These are phyloP conservation scores for Botryotinia narcissicola DNA, from an alignment of 2,329 filamentous ascomycete species.

Conservation along the genomic window DNA sequence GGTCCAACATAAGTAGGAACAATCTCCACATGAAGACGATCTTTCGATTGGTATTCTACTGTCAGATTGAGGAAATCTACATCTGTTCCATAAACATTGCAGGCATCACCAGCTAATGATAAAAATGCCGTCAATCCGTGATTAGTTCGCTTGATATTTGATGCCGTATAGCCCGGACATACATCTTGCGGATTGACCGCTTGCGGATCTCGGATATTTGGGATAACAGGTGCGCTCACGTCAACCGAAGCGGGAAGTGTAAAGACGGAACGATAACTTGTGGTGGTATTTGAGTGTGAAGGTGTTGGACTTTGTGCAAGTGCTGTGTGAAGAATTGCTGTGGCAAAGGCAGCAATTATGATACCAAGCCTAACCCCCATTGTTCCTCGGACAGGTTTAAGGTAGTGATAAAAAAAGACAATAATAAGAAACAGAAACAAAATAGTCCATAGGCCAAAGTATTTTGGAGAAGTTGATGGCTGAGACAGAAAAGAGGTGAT, in stretches of 20 bases:
- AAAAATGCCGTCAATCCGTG: constrained; percentile 67
- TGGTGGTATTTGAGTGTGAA: constrained; percentile 22
- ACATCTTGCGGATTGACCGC: constrained; percentile 52
- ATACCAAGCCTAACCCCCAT: constrained; percentile 25
- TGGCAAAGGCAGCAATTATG: constrained; percentile 23
- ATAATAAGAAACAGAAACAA: neutral
- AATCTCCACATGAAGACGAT: constrained; percentile 70
- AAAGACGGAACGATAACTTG: constrained; percentile 38
- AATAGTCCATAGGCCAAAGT: neutral
- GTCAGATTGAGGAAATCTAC: constrained; percentile 63
- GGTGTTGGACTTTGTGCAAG: constrained; percentile 26
- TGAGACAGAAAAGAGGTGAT: neutral
- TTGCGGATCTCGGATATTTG: constrained; percentile 63
- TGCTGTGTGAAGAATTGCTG: constrained; percentile 21
- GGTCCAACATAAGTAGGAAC: constrained; percentile 60
- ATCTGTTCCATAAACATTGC: constrained; percentile 77
- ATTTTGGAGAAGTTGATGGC: neutral
- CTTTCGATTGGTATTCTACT: constrained; percentile 63
- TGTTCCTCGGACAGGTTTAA: constrained; percentile 9
- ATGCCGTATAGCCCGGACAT: constrained; percentile 68
- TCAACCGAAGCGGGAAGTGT: constrained; percentile 49
- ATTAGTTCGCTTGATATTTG: constrained; percentile 52
- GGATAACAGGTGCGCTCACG: constrained; percentile 49
- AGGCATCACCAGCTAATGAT: constrained; percentile 64
- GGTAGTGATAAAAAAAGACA: neutral